Conservation (phyloP, 495 filamentous ascomycete genomes). For the Penicillium atrosanguineum region DNA sequence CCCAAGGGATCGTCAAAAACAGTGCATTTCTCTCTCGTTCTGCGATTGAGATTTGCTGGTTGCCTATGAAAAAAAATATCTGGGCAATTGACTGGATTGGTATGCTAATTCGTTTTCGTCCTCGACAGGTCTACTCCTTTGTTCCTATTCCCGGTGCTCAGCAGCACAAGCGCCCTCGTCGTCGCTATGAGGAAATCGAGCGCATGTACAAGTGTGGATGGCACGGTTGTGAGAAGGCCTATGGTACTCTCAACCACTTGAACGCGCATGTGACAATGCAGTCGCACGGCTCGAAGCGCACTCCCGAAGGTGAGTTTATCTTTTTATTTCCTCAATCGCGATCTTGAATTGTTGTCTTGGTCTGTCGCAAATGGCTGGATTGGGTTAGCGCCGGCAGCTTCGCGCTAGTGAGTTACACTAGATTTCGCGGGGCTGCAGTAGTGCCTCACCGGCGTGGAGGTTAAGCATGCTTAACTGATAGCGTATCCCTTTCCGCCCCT, state of each 20-base stretch:
- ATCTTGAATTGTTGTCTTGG: background rate
- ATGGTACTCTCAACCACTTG: conserved; percentile 92
- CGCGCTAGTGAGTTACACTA: conserved; percentile 54
- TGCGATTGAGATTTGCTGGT: conserved; percentile 4
- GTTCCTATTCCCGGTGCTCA: conserved; percentile 96
- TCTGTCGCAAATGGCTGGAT: conserved; percentile 38
- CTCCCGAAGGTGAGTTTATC: conserved; percentile 81
- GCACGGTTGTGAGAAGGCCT: conserved; percentile 97
- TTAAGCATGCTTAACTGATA: conserved; percentile 23
- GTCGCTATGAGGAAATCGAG: conserved; percentile 97
- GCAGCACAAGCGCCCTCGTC: conserved; percentile 92
- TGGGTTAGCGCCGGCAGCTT: conserved; percentile 30
- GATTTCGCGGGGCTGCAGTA: conserved; percentile 47
- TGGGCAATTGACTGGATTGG: conserved; percentile 2
- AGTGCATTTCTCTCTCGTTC: conserved; percentile 14
- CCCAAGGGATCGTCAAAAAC: conserved; percentile 33
- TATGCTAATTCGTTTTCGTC: conserved; percentile 6
- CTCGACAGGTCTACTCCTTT: conserved; percentile 89
- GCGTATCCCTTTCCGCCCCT: conserved; percentile 17
- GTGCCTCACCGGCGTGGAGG: conserved; percentile 40
- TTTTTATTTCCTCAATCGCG: conserved; percentile 9
- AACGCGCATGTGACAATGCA: conserved; percentile 99
- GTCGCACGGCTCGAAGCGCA: conserved; percentile 86
- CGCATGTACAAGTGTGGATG: conserved; percentile 99
- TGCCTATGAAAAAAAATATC: conserved; percentile 7